Evolutionary conservation across 2,329 filamentous ascomycete genomes (phyloP).

Genomic region (Nemania abortiva): DNA sequence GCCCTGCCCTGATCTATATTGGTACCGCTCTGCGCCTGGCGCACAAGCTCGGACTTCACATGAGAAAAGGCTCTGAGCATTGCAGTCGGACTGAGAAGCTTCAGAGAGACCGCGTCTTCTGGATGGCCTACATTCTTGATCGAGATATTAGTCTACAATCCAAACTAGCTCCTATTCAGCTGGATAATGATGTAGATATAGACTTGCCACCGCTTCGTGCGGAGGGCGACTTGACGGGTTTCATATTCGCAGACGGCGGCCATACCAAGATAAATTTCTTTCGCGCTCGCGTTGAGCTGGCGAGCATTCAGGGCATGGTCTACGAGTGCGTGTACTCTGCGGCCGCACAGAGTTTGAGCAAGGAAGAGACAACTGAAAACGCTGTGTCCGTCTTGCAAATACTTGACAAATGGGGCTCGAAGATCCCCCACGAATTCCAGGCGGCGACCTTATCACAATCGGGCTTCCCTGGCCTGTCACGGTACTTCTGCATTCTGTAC

Average conservation of each 20-base stretch:
- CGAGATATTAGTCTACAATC: constrained; percentile 53
- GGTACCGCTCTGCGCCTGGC: constrained; percentile 44
- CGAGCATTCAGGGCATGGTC: constrained; percentile 55
- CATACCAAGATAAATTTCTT: constrained; percentile 53
- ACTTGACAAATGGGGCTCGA: constrained; percentile 35
- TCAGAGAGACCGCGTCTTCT: constrained; percentile 46
- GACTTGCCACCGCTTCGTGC: constrained; percentile 50
- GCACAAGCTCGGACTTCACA: constrained; percentile 41
- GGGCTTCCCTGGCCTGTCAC: constrained; percentile 18
- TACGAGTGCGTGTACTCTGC: constrained; percentile 54
- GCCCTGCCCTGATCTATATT: constrained; percentile 42
- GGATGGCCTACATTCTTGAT: constrained; percentile 49
- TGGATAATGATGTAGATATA: constrained; percentile 56
- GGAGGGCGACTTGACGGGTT: constrained; percentile 49
- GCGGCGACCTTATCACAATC: constrained; percentile 13
- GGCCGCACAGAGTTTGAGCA: constrained; percentile 32
- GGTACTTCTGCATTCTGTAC: constrained; percentile 40
- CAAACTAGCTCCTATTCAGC: constrained; percentile 53
- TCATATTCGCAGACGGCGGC: constrained; percentile 52
- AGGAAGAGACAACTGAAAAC: constrained; percentile 46
- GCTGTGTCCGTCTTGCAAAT: constrained; percentile 27
- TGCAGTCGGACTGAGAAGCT: constrained; percentile 9
- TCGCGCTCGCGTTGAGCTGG: constrained; percentile 53
- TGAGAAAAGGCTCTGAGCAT: constrained; percentile 22
- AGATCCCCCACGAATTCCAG: constrained; percentile 29